Evolutionary conservation across 495 filamentous ascomycete species (phyloP), one percentile per base, ranked within the genome.

Genomic region (Lepraria neglecta): DNA sequence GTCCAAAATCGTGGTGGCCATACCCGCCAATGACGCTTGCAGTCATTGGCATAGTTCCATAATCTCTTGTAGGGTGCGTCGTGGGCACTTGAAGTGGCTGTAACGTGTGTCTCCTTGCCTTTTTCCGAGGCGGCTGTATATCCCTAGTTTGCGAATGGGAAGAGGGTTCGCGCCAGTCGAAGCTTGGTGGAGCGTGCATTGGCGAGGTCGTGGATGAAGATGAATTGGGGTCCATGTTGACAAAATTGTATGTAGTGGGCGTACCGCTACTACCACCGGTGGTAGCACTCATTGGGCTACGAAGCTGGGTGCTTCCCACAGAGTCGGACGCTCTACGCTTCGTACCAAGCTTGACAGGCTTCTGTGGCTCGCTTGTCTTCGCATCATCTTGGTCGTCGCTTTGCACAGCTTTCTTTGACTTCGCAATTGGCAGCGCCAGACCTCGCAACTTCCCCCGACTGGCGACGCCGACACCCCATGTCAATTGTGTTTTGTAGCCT

Each of bases 401-500:
- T 50, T 70, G 67, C 24, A 69, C 69, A 46, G 69, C 64, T 54
- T 69, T 72, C 45, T 68, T 69, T 40, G 86, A 82, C 67, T 87
- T 88, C 11, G 87, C 84, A 61, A 98, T 85, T 21, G 94, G 94
- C 27, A 95, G 77, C 47, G 91, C 88, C 61, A 96, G 73, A 17
- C 94, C 94, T 55, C 94, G 82, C 60, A 98, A 82, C 77, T 98
- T 98, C 62, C 94, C 94, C 65, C 94, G 85, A 71, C 92, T 97
- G 44, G 94, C 94, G 64, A 98, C 94, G 28, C 94, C 94, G 42
- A 98, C 88, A 14, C 92, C 94, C 94, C 94, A 98, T 42, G 94
- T 98, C 76, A 98, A 82, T 52, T 91, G 90, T 24, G 94, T 97
- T 76, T 95, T 94, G 78, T 98, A 98, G 63, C 94, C 94, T 47